Percentiles rank a stretch among this genome's conserved stretches.
Conservation (phyloP, 192 early-diverging fungal species). For the Ramicandelaber brevisporus region DNA sequence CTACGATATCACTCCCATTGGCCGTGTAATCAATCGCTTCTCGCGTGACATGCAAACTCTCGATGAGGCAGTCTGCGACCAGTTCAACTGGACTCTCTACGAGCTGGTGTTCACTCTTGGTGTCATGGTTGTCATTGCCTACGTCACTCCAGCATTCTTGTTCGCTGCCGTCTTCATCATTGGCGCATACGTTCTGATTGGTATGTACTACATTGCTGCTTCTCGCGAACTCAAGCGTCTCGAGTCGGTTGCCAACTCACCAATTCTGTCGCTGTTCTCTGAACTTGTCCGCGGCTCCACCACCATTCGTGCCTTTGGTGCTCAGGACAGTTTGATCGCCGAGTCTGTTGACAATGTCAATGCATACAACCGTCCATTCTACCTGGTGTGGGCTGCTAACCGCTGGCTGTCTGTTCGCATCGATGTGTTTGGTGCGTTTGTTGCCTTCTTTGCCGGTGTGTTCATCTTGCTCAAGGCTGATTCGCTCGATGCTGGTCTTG, state of each 20-base stretch:
- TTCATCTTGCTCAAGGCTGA: conserved; percentile 27
- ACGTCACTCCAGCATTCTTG: conserved; percentile 47
- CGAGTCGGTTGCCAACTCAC: conserved; percentile 45
- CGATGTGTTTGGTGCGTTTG: conserved; percentile 47
- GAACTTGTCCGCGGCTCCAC: conserved; percentile 53
- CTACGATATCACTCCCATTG: conserved; percentile 78
- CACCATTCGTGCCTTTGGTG: conserved; percentile 67
- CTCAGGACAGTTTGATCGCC: conserved; percentile 31
- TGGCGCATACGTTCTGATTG: conserved; percentile 29
- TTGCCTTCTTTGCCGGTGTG: conserved; percentile 44
- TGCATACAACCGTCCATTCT: conserved; percentile 61
- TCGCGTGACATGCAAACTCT: conserved; percentile 66
- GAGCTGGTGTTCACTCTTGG: conserved; percentile 21
- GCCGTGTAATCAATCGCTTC: conserved; percentile 71
- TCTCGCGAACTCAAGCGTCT: conserved; percentile 78
- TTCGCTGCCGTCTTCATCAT: conserved; percentile 28
- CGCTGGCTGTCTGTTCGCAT: conserved; percentile 73
- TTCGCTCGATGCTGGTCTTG: conserved; percentile 56
- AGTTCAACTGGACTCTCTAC: conserved; percentile 19
- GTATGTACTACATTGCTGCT: conserved; percentile 42
- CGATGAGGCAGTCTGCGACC: conserved; percentile 30
- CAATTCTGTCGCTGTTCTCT: conserved; percentile 57
- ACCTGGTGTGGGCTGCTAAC: conserved; percentile 67
- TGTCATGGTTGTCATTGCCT: conserved; percentile 31
- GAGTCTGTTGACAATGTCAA: conserved; percentile 34